Conservation (phyloP, 2,329 filamentous ascomycete genomes). For the Botrytis tulipae region DNA sequence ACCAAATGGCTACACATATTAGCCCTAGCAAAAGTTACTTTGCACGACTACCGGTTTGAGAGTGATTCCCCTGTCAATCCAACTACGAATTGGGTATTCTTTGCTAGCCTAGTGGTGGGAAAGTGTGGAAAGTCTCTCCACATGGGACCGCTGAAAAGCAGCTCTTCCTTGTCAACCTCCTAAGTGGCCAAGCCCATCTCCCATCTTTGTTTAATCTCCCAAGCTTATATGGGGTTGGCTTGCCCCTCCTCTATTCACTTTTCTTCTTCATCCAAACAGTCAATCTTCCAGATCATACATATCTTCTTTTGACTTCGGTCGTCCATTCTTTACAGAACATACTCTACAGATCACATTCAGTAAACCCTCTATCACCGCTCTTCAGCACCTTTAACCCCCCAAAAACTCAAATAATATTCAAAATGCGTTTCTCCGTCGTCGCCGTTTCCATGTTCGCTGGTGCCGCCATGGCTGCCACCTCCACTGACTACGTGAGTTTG, state of each 20-base stretch:
- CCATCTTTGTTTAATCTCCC: conserved; percentile 28
- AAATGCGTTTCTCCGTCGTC: conserved; percentile 27
- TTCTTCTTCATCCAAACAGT: conserved; percentile 31
- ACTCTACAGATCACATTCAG: conserved; percentile 32
- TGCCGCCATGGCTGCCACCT: conserved; percentile 22
- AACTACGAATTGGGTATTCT: neutral
- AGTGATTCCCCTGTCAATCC: conserved; percentile 15
- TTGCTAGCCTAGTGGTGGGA: neutral
- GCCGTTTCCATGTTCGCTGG: conserved; percentile 23
- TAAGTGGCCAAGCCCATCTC: neutral
- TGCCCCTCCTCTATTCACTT: conserved; percentile 21
- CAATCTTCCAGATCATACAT: conserved; percentile 25
- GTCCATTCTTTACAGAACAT: conserved; percentile 38
- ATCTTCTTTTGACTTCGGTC: conserved; percentile 37
- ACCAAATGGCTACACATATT: neutral
- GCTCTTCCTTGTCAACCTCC: conserved; percentile 12
- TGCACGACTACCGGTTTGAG: conserved; percentile 13
- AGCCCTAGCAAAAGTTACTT: neutral
- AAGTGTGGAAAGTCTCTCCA: conserved; percentile 6
- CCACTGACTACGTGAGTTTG: conserved; percentile 17
- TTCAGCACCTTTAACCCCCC: conserved; percentile 26
- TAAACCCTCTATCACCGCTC: conserved; percentile 25
- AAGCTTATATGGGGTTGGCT: conserved; percentile 25
- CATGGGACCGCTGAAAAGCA: conserved; percentile 19
- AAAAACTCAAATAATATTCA: conserved; percentile 20